phyloP scores from a whole-genome alignment of 176 grass and related monocot genomes.

The Cenchrus americanus region DNA sequence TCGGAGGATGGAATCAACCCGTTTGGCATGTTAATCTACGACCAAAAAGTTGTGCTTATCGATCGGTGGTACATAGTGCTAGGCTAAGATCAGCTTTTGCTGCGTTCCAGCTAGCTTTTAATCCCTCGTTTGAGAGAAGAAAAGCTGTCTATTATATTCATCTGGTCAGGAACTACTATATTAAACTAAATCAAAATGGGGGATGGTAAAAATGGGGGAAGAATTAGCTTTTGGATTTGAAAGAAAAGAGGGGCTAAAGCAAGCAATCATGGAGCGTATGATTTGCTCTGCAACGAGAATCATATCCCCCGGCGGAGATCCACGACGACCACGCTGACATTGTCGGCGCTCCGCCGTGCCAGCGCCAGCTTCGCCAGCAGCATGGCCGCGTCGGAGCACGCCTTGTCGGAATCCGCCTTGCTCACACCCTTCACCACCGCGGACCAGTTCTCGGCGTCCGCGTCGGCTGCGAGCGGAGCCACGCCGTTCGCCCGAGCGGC shows the following conservation, averaged over 20 bases:
- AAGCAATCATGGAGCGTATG: slow-evolving; percentile 33
- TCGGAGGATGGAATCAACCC: neutral
- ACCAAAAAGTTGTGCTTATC: neutral
- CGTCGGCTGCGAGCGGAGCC: neutral
- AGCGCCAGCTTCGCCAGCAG: slow-evolving; percentile 91
- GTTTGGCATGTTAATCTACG: neutral
- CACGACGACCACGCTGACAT: slow-evolving; percentile 82
- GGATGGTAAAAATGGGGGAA: neutral
- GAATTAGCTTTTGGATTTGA: slow-evolving; percentile 18
- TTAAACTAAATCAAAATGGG: slow-evolving; percentile 8
- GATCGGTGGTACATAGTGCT: neutral
- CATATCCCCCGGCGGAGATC: slow-evolving; percentile 66
- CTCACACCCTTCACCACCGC: slow-evolving; percentile 34
- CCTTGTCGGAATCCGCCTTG: slow-evolving; percentile 58
- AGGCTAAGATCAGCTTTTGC: neutral
- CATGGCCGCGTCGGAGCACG: slow-evolving; percentile 83
- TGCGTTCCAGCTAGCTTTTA: neutral
- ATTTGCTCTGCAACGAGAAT: slow-evolving; percentile 29
- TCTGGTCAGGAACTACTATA: slow-evolving; percentile 2
- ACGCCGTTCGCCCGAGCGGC: neutral
- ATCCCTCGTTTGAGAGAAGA: neutral
- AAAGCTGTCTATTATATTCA: neutral
- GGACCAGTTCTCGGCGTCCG: neutral
- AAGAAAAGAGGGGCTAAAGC: neutral
- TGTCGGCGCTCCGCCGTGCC: slow-evolving; percentile 83